Evolutionary conservation across 768 basidiomycete genomes (phyloP), one percentile per base, ranked within the genome.

Genomic region (Suillus occidentalis): DNA sequence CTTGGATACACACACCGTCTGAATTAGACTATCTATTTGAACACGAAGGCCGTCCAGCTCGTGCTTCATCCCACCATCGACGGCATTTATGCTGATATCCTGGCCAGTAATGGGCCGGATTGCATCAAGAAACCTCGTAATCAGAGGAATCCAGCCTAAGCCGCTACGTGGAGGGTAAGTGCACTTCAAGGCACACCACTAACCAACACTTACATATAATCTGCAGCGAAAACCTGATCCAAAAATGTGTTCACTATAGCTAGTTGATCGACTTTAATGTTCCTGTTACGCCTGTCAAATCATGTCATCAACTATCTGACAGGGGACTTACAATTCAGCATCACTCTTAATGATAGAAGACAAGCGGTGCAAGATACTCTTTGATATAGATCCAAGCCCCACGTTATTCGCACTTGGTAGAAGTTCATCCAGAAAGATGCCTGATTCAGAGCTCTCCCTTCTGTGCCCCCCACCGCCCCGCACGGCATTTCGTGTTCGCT

Each of bases 81-180:
- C 75, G 5, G 78, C 71, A 55, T 78, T 80, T 6, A 87, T 80
- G 20, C 86, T 82, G 7, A 88, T 73, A 60, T 83, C 81, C 69
- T 87, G 83, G 0, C 88, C 88, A 22, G 89, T 90, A 64, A 91
- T 83, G 63, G 85, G 81, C 70, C 87, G 81, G 7, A 91, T 85
- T 4, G 87, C 86, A 1, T 78, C 73, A 4, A 85, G 73, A 72
- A 90, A 91, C 9, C 40, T 59, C 25, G 40, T 42, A 20, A 59
- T 28, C 25, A 59, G 25, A 42, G 40, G 39, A 12, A 42, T 20
- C 40, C 58, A 59, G 18, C 28, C 58, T 25, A 40, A 43, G 18
- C 18, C 40, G 31, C 58, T 59, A 28, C 25, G 28, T 20, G 18
- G 18, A 59, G 28, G 28, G 28, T 59, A 43, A 59, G 40, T 13